Base-by-base conservation (phyloP, 768 basidiomycete species). In the Mrakia frigida region DNA sequence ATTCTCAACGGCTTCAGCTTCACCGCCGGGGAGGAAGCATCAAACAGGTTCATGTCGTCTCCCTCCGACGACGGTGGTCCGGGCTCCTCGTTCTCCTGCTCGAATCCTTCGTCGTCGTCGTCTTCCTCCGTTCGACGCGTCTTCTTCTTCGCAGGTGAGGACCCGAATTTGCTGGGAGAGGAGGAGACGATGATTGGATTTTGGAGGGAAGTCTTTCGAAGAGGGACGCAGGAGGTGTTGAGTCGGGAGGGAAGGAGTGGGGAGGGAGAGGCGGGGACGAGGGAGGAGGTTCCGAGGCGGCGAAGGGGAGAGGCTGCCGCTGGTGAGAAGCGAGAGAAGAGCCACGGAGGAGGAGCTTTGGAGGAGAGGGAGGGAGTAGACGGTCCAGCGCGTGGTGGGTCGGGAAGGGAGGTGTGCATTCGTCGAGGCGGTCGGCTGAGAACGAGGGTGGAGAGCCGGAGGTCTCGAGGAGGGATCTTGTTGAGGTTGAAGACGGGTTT, bases 31-130 rank as follows among this genome's bases (percentile, higher is more conserved):
- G 71, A 72, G 10, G 35, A 37, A 25, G 71, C 71, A 31, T n/a
- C 59, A 53, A 72, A 72, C 16, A 72, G 71, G 28, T 72, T 52
- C 71, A 72, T 72, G 35, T 72, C 71, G 52, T 72, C 52, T 56
- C 71, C 14, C 23, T 31, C 39, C 46, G 46, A 50, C 2, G 46
- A 50, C 18, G 46, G 46, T 50, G 18, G 46, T 59, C 71, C 52
- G 14, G 33, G n/a, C 59, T n/a, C 14, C 35, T 39, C 52, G 50
- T 21, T 35, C 39, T 60, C 50, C 23, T 18, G 33, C 31, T 25
- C 37, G 9, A 21, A 25, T 28, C 23, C 31, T 23, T 25, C 43
- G 1, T 53, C 31, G 21, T 23, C 31, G 28, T 31, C 46, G 13
- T 41, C 25, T 3, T 37, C 43, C 21, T n/a, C 33, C 52, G 21